Base-by-base conservation (phyloP, 495 filamentous ascomycete species). In the Talaromyces adpressus region DNA sequence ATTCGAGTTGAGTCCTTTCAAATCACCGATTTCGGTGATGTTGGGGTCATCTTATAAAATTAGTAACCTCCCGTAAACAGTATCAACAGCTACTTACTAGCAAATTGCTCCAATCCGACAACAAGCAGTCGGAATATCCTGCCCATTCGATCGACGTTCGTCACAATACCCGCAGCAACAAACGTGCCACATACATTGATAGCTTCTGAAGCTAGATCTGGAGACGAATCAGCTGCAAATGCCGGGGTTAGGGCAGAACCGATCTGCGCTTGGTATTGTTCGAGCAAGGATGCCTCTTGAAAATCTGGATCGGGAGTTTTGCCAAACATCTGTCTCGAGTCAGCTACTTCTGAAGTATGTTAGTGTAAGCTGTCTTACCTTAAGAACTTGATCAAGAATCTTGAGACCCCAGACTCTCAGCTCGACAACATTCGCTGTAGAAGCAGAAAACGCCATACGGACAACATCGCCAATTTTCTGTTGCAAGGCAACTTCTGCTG, bases 251-350 rank as follows among this genome's bases (percentile, higher is more conserved):
- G 83, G 0, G 94, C 94, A 1, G 94, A 97, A 67, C 93, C 91
- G 68, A 98, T 97, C 72, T 99, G 94, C 16, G 94, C 94, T 73
- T 99, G 94, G 69, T 98, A 99, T 71, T 98, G 94, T 69, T 99
- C 94, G 0, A 99, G 84, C 12, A 99, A 80, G 70, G 94, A 91
- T 9, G 91, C 94, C 73, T 99, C 94, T 7, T 92, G 85, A 69
- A 98, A 98, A 70, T 98, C 94, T 0, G 95, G 94, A 75, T 98
- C 94, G 2, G 95, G 91, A 7, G 88, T 91, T 68, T 92, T 93
- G 57, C 95, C 94, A 77, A 99, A 99, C 81, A 98, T 92, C 78
- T 85, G 12, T 25, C 65, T 2, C 60, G 47, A n/a, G 30, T 58
- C 30, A 36, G 30, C 56, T 16, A 20, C 0, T 29, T 56, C 9